Base-by-base conservation (phyloP, 441 rosid genomes). In the Gossypium lobatum region DNA sequence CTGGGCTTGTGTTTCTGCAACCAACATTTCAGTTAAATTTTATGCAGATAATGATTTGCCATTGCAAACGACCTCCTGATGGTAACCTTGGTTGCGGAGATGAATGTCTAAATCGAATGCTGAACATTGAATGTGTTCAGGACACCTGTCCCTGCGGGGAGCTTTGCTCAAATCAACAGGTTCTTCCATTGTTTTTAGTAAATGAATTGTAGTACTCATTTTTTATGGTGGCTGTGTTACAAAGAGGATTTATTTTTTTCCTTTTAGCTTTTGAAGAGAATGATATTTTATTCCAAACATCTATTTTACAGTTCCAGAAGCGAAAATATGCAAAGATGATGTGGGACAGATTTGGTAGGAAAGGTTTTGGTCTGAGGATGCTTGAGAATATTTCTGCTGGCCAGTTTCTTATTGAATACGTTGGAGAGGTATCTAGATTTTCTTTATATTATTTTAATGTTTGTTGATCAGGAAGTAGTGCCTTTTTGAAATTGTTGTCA, bases 71-170 rank as follows among this genome's bases (percentile, higher is more conserved):
- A 74, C 85, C 90, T 78, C 79, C 75, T 70, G 90, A 81, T 72
- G 88, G 90, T 62, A 74, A 83, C 66, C 79, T 81, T 70, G 99
- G 98, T 68, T 93, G 99, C 78, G 92, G 97, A 64, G 99, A 95
- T 79, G 93, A 88, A 80, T 95, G 99, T 83, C 84, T 95, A 83
- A 95, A 95, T 74, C 90, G 98, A 76, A 87, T 95, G 91, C 91
- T 93, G 65, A 95, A 91, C 83, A 93, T 95, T 80, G 99, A 95
- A 84, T 95, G 99, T 77, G 92, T 90, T 81, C 87, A 83, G 64
- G 89, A 93, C 77, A 93, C 97, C 82, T 95, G 99, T 67, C 97
- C 99, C 11, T 89, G 97, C 76, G 93, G 97, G 39, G 90, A 86
- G 68, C 83, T 82, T 21, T 95, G 99, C 37, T 63, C 67, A 34